These are phyloP conservation scores for Mycosphaerella arachidis DNA, from an alignment of 2,329 filamentous ascomycete species.

Conservation along the genomic window DNA sequence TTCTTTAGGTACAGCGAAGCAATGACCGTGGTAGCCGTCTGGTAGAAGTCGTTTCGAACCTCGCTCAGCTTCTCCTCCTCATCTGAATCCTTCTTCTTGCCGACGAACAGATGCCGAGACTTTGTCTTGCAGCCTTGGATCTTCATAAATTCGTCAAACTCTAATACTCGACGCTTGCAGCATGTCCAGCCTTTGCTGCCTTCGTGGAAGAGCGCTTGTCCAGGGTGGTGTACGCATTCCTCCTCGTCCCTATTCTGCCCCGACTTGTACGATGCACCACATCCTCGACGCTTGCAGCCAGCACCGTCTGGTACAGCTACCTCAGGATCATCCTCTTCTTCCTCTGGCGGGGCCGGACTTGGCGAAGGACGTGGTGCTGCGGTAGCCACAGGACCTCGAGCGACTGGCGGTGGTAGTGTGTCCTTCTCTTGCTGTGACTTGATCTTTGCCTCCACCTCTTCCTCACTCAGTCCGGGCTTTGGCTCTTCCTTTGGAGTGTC, in stretches of 20 bases:
- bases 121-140: slow-evolving; percentile 87
- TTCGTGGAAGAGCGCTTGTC: slow-evolving; percentile 90
- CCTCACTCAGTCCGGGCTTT: slow-evolving; percentile 24
- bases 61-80: slow-evolving; percentile 73
- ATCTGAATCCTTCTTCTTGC: slow-evolving; percentile 54
- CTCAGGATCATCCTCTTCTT: slow-evolving; percentile 80
- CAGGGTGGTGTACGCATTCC: slow-evolving; percentile 82
- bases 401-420: slow-evolving; percentile 24
- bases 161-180: slow-evolving; percentile 89
- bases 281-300: slow-evolving; percentile 73
- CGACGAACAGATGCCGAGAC: slow-evolving; percentile 76
- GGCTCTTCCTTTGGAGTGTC: slow-evolving; percentile 48
- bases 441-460: slow-evolving; percentile 33
- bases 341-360: slow-evolving; percentile 59
- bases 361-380: slow-evolving; percentile 34
- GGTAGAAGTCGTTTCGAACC: slow-evolving; percentile 93
- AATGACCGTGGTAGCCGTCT: slow-evolving; percentile 79
- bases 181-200: slow-evolving; percentile 97
- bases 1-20: slow-evolving; percentile 95
- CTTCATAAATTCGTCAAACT: slow-evolving; percentile 97
- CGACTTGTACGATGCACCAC: slow-evolving; percentile 62
- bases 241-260: slow-evolving; percentile 62
- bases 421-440: slow-evolving; percentile 25
- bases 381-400: slow-evolving; percentile 26
- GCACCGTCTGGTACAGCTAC: slow-evolving; percentile 68